Percentiles rank a stretch among this genome's conserved stretches.
Evolutionary conservation across 805 yeast genomes (phyloP).

Genomic region (Suhomyces pyralidae): DNA sequence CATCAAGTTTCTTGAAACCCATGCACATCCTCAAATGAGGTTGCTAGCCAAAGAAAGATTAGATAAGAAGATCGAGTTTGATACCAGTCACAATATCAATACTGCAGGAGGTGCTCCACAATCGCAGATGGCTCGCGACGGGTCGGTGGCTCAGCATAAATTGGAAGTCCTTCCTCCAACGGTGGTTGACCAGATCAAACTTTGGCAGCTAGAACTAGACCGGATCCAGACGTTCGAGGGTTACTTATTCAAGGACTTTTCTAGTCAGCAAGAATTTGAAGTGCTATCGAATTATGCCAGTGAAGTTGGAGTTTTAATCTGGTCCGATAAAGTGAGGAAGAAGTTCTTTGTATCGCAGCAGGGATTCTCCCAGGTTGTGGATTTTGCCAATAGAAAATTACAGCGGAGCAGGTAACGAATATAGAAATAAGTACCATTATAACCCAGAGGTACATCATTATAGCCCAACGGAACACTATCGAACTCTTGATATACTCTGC

Average conservation of each 20-base stretch:
- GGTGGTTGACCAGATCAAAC: slow-evolving; percentile 90
- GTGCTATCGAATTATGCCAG: slow-evolving; percentile 71
- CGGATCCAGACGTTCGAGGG: slow-evolving; percentile 87
- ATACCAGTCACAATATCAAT: slow-evolving; percentile 47
- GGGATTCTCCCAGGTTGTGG: slow-evolving; percentile 88
- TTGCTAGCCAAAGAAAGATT: slow-evolving; percentile 66
- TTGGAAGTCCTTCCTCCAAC: slow-evolving; percentile 83
- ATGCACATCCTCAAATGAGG: slow-evolving; percentile 92
- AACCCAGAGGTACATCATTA: background rate
- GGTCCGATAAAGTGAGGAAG: slow-evolving; percentile 71
- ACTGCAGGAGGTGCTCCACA: slow-evolving; percentile 43
- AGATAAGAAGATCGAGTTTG: slow-evolving; percentile 65
- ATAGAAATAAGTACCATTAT: background rate
- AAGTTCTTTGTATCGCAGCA: slow-evolving; percentile 84
- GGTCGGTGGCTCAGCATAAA: slow-evolving; percentile 44
- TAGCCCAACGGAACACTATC: background rate
- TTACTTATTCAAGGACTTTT: slow-evolving; percentile 81
- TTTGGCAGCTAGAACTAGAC: slow-evolving; percentile 96
- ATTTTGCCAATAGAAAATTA: slow-evolving; percentile 68
- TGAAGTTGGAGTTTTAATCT: slow-evolving; percentile 87
- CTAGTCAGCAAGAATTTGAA: slow-evolving; percentile 72
- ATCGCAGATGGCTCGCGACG: slow-evolving; percentile 20
- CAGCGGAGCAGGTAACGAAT: slow-evolving; percentile 6
- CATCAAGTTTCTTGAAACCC: slow-evolving; percentile 80
- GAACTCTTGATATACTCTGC: background rate